Percentiles rank a stretch among this genome's conserved stretches.
These are phyloP conservation scores for Atkinsonella hypoxylon DNA, from an alignment of 2,329 filamentous ascomycete species.

Conservation along the genomic window DNA sequence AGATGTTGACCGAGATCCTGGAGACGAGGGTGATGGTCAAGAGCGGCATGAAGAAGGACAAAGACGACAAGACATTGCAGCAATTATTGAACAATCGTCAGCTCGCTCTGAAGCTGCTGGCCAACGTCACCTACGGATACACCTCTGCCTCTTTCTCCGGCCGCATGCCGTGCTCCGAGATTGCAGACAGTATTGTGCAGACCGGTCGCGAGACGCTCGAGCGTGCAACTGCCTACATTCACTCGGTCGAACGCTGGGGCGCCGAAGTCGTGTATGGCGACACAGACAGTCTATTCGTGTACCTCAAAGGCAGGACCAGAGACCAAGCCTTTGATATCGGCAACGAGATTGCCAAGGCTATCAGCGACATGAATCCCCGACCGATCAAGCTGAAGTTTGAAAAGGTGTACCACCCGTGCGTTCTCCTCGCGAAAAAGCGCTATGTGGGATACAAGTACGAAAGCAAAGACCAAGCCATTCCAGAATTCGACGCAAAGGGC, in stretches of 20 bases:
- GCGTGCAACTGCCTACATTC: slow-evolving; percentile 83
- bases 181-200: slow-evolving; percentile 96
- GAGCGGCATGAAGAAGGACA: slow-evolving; percentile 87
- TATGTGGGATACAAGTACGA: slow-evolving; percentile 99
- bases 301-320: slow-evolving; percentile 74
- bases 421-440: slow-evolving; percentile 89
- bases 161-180: slow-evolving; percentile 94
- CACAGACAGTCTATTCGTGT: slow-evolving; percentile 88
- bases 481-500: slow-evolving; percentile 94
- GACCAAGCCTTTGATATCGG: slow-evolving; percentile 89
- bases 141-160: slow-evolving; percentile 95
- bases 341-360: slow-evolving; percentile 75
- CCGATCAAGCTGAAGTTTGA: slow-evolving; percentile 97
- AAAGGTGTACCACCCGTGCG: slow-evolving; percentile 93
- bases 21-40: slow-evolving; percentile 98
- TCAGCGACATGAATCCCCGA: slow-evolving; percentile 81
- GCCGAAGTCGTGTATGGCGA: slow-evolving; percentile 98
- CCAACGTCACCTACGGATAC: slow-evolving; percentile 98
- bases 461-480: slow-evolving; percentile 56
- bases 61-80: slow-evolving; percentile 75
- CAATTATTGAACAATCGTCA: slow-evolving; percentile 87
- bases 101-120: slow-evolving; percentile 84
- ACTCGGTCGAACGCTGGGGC: slow-evolving; percentile 75
- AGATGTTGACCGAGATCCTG: slow-evolving; percentile 92
- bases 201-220: slow-evolving; percentile 91